phyloP scores from a whole-genome alignment of 2,329 filamentous ascomycete genomes.

The Gnomoniopsis sp. region DNA sequence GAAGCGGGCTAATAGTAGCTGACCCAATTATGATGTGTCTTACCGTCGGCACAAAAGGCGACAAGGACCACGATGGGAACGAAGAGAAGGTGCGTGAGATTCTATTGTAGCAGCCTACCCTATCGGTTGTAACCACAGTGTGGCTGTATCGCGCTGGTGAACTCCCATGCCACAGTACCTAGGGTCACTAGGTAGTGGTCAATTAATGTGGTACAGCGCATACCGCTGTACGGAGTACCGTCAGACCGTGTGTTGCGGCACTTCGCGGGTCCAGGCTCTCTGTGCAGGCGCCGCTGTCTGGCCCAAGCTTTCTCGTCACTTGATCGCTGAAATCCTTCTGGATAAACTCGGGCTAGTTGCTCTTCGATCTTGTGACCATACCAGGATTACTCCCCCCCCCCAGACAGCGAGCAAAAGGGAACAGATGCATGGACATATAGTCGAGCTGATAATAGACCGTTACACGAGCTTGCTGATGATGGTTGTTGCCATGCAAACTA shows the following conservation, averaged over 20 bases:
- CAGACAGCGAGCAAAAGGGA: neutral
- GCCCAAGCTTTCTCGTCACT: neutral
- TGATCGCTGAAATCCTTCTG: neutral
- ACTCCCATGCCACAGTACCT: neutral
- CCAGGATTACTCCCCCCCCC: neutral
- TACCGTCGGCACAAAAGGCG: neutral
- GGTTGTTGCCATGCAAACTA: constrained; percentile 1
- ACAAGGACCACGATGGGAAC: constrained; percentile 8
- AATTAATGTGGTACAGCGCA: neutral
- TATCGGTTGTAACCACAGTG: neutral
- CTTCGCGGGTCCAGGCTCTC: neutral
- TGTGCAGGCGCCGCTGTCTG: neutral
- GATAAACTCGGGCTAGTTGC: neutral
- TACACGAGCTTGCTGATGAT: neutral
- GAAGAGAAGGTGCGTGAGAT: neutral
- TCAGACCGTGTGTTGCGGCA: neutral
- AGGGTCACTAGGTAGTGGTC: too few relatives aligned
- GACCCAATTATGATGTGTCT: neutral
- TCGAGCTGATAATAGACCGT: neutral
- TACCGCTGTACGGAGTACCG: neutral
- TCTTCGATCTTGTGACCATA: neutral
- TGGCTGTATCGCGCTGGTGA: neutral
- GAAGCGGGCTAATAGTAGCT: neutral
- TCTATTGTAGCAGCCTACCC: neutral
- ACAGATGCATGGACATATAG: neutral